Evolutionary conservation across 1,139 yeast genomes (phyloP).

Genomic region (Pichia sp.): DNA sequence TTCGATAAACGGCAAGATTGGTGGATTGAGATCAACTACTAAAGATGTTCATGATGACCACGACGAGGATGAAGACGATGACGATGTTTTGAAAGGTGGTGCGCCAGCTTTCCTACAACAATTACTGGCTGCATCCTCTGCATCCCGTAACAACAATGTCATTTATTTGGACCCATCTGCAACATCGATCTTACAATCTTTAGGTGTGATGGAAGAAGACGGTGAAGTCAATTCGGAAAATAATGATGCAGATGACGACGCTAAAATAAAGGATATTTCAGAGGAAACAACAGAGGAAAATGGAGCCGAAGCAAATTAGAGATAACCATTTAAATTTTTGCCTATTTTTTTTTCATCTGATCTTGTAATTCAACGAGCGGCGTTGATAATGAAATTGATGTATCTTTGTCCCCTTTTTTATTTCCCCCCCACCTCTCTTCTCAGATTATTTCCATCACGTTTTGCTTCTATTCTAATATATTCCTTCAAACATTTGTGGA

Average conservation of each 20-base stretch:
- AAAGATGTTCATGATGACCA: conserved; percentile 25
- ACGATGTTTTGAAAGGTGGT: conserved; percentile 20
- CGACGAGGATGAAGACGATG: conserved; percentile 25
- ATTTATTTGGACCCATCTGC: conserved; percentile 34
- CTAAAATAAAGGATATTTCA: conserved; percentile 21
- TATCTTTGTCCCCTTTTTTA: not conserved
- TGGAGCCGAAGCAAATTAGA: conserved; percentile 17
- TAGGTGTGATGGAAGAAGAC: conserved; percentile 35
- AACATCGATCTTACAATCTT: conserved; percentile 34
- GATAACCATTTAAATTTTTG: not conserved
- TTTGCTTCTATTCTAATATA: not conserved
- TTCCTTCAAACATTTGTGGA: not conserved
- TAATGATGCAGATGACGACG: conserved; percentile 28
- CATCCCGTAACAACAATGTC: conserved; percentile 29
- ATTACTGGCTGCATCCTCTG: conserved; percentile 27
- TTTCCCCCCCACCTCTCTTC: not conserved
- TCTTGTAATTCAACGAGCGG: not conserved
- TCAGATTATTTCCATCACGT: conserved; percentile 1
- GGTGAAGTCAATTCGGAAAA: conserved; percentile 21
- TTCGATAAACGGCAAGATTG: conserved; percentile 12
- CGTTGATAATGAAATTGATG: not conserved
- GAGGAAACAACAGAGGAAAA: conserved; percentile 14
- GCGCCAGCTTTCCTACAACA: conserved; percentile 23
- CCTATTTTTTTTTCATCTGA: not conserved
- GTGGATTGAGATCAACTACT: conserved; percentile 14